Evolutionary conservation across 306 rosid genomes (phyloP), one percentile per base, ranked within the genome.

Genomic region (Coriaria nepalensis): DNA sequence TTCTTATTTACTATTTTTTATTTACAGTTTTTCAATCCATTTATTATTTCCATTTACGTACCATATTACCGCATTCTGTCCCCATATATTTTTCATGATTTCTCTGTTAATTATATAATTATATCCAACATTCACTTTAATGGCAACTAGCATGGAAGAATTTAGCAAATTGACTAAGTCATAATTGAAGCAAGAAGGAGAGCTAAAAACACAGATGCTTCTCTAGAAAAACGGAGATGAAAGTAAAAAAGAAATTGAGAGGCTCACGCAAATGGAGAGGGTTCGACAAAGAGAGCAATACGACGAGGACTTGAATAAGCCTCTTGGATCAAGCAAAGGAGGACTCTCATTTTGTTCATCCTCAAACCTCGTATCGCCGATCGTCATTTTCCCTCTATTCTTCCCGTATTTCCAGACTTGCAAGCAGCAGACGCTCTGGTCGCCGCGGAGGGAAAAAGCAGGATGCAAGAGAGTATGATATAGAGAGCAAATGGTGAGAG

Each of bases 231-330:
- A 20, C 29, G 29, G 29, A 20, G 29, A 20, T 20, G 3, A 20
- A 20, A 20, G 29, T 20, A 20, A 20, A 20, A 20, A 20, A n/a
- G n/a, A 3, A 20, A 20, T 20, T 46, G 37, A 47, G 38, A 53
- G 5, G 69, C 95, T 77, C 68, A 85, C 98, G 98, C 82, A 55
- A 90, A 90, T 38, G 98, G 98, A 52, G 98, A 90, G 75, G 98
- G 98, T 73, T 90, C 98, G 14, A 90, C 94, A 44, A 90, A 90
- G 53, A 90, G 87, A 56, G 98, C 98, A 64, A 90, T 90, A 53
- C 98, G 71, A 41, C 96, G 87, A 63, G 98, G 98, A 48, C 70
- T 72, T 0, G 85, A 77, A 59, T 67, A 73, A 53, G 5, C 52
- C 56, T 85, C 95, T 0, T 59, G 29, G 29, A 13, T 81, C 95